Percentiles rank a stretch among this genome's conserved stretches.
phyloP scores from a whole-genome alignment of 148 eudicot species.

The Rhododendron henanense region DNA sequence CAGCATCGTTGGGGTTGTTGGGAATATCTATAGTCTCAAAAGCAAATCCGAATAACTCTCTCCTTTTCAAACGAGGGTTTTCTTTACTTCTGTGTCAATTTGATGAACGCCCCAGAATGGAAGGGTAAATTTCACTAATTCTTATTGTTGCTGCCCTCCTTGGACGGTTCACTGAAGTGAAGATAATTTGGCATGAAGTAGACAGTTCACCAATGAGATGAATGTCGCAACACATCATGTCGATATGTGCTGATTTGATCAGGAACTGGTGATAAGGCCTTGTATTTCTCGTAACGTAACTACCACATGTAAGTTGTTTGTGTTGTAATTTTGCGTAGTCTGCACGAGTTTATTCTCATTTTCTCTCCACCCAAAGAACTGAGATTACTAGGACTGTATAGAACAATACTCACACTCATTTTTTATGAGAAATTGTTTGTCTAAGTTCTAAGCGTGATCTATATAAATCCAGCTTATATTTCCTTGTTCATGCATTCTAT shows the following conservation, averaged over 20 bases:
- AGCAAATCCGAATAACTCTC: conserved; percentile 30
- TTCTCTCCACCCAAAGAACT: neutral
- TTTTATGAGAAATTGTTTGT: neutral
- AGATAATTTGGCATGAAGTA: neutral
- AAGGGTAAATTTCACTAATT: neutral
- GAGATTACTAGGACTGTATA: neutral
- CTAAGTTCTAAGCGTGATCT: neutral
- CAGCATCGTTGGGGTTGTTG: conserved; percentile 67
- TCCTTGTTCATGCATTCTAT: neutral
- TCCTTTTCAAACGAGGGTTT: neutral
- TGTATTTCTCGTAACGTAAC: neutral
- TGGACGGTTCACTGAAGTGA: neutral
- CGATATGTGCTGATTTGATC: neutral
- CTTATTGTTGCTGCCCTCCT: neutral
- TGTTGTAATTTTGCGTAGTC: neutral
- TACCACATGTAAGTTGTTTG: neutral
- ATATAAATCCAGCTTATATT: neutral
- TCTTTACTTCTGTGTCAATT: neutral
- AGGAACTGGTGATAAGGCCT: neutral
- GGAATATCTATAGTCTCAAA: conserved; percentile 67
- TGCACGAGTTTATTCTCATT: neutral
- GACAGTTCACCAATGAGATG: neutral
- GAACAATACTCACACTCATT: conserved; percentile 8
- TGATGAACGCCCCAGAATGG: neutral
- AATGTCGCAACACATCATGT: neutral